Evolutionary conservation across 495 filamentous ascomycete genomes (phyloP).

Genomic region (Immersiella caudata): DNA sequence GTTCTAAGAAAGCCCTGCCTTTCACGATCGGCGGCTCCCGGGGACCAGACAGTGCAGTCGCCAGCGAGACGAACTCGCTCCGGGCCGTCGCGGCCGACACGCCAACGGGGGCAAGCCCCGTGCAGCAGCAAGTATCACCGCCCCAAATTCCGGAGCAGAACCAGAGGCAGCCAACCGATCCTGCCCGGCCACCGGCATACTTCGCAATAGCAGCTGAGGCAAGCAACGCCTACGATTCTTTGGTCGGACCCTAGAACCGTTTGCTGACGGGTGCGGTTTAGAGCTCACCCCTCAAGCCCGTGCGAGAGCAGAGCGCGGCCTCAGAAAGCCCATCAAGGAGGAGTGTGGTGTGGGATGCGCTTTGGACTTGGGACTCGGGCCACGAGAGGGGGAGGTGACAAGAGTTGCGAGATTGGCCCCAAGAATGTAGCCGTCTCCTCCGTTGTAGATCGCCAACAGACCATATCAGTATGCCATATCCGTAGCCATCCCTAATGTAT

Average conservation of each 20-base stretch:
- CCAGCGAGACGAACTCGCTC: conserved; percentile 56
- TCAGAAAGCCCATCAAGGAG: conserved; percentile 42
- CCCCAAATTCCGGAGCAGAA: neutral
- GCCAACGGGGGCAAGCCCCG: conserved; percentile 42
- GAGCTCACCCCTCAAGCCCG: conserved; percentile 24
- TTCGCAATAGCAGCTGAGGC: conserved; percentile 33
- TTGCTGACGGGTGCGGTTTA: conserved; percentile 31
- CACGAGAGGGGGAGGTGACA: conserved; percentile 37
- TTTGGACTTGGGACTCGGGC: conserved; percentile 56
- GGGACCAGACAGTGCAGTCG: conserved; percentile 46
- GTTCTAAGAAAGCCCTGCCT: conserved; percentile 68
- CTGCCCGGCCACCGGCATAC: neutral
- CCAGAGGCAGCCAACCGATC: neutral
- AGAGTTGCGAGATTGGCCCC: conserved; percentile 28
- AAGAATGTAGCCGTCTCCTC: neutral
- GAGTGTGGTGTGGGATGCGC: conserved; percentile 56
- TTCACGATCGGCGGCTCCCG: conserved; percentile 46
- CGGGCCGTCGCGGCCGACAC: conserved; percentile 43
- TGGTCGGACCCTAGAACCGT: conserved; percentile 35
- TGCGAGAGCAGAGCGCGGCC: conserved; percentile 37
- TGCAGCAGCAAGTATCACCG: conserved; percentile 26
- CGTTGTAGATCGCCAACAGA: too few species aligned
- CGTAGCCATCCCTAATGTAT: neutral
- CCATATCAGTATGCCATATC: too few species aligned
- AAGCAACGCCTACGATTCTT: conserved; percentile 38